phyloP scores from a whole-genome alignment of 169 alveolate species.

The Eimeria praecox region DNA sequence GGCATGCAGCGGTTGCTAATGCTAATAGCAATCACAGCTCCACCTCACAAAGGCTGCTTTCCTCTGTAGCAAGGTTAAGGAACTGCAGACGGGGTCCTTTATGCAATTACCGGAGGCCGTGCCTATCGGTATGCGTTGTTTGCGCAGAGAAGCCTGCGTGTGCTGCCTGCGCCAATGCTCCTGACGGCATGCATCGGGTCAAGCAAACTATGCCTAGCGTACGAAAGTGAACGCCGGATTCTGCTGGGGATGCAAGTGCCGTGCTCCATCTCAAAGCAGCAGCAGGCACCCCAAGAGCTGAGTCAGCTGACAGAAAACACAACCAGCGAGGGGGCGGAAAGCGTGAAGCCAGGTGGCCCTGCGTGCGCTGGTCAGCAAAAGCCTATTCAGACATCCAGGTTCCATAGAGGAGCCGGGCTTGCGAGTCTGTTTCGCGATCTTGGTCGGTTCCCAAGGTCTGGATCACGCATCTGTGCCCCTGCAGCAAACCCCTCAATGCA shows the following conservation, averaged over 20 bases:
- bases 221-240: constrained; percentile 32
- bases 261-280: not conserved
- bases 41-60: not conserved
- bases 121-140: not conserved
- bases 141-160: not conserved
- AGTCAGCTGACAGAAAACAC: not conserved
- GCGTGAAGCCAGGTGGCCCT: not conserved
- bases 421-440: constrained; percentile 66
- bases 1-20: not conserved
- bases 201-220: constrained; percentile 23
- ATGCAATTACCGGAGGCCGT: not conserved
- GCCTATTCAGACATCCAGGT: not conserved
- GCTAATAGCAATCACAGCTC: not conserved
- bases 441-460: not conserved
- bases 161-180: constrained; percentile 44
- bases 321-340: not conserved
- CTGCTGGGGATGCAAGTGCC: constrained; percentile 31
- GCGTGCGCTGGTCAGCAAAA: not conserved
- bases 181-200: constrained; percentile 45
- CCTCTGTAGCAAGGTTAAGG: not conserved
- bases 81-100: not conserved
- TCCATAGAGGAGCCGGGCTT: constrained; percentile 67
- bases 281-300: not conserved
- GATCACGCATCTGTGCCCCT: not conserved
- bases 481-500: not conserved